Conservation (phyloP, 192 early-diverging fungal genomes). For the Coemansia sp. region DNA sequence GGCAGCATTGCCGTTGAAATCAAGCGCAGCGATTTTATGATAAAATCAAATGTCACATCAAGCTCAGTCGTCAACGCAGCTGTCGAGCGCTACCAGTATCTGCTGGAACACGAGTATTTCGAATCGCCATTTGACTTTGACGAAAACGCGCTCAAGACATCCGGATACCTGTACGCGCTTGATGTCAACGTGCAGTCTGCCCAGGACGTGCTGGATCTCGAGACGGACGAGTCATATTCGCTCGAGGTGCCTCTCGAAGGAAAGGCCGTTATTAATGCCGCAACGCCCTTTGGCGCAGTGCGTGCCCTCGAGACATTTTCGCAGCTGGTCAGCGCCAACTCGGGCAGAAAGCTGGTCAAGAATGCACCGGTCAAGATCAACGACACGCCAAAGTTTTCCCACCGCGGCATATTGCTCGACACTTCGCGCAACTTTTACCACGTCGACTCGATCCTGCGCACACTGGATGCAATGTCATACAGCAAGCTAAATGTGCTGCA, state of each 20-base stretch:
- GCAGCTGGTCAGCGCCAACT: slow-evolving; percentile 65
- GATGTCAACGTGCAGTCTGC: slow-evolving; percentile 51
- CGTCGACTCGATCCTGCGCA: slow-evolving; percentile 57
- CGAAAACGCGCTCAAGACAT: slow-evolving; percentile 40
- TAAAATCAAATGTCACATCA: slow-evolving; percentile 61
- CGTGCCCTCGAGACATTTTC: slow-evolving; percentile 72
- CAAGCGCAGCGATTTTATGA: slow-evolving; percentile 54
- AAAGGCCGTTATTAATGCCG: slow-evolving; percentile 57
- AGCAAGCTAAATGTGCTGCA: slow-evolving; percentile 80
- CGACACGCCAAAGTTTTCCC: slow-evolving; percentile 61
- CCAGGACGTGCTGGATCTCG: slow-evolving; percentile 56
- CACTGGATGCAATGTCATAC: slow-evolving; percentile 65
- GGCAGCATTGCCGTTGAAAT: slow-evolving; percentile 55
- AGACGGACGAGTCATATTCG: slow-evolving; percentile 68
- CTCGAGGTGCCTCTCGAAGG: slow-evolving; percentile 57
- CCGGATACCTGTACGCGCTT: slow-evolving; percentile 34
- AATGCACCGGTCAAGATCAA: slow-evolving; percentile 59
- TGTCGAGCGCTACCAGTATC: slow-evolving; percentile 58
- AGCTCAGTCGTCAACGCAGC: slow-evolving; percentile 55
- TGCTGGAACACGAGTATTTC: slow-evolving; percentile 56
- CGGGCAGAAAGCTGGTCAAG: slow-evolving; percentile 52
- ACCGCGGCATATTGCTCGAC: slow-evolving; percentile 73
- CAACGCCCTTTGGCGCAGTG: slow-evolving; percentile 66
- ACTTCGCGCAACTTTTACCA: slow-evolving; percentile 69
- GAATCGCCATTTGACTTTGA: slow-evolving; percentile 51